Base-by-base conservation (phyloP, 768 basidiomycete species). In the Pulveroboletus sp. region DNA sequence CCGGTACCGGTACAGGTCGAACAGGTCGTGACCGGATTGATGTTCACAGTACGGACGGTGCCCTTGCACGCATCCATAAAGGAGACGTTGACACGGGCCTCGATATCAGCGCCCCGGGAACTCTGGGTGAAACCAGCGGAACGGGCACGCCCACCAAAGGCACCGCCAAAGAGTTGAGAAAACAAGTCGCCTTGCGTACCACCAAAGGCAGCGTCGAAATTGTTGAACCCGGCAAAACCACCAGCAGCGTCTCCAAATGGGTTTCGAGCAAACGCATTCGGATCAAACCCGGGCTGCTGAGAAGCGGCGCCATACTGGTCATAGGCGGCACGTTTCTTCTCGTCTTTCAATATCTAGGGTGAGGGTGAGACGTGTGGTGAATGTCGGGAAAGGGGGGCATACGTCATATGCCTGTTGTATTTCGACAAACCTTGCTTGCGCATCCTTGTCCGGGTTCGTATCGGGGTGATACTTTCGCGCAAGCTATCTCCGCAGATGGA, bases 391-490 rank as follows among this genome's bases (percentile, higher is more conserved):
- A 21, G 35, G 30, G 41, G 42, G 27, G 71, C 84, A 57, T 57
- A 97, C 95, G 69, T 98, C 96, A 72, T 98, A 99, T 10, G 96
- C 96, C 60, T 84, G 81, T 66, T 98, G 96, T 50, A 98, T 97
- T 69, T 99, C 95, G 15, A 94, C 78, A 67, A 99, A 99, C 66
- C 89, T 91, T 55, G 89, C 89, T 59, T 91, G 85, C 0, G 95
- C 91, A 41, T 76, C 77, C 61, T 91, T 88, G 71, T 95, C 91
- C 37, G 92, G 88, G 70, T 93, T 98, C 11, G 93, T 93, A 64
- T 99, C 96, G 0, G 96, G 96, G 69, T 99, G 96, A 63, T 88
- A 96, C 75, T 98, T 95, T 54, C 95, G 89, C 15, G 96, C 96
- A 56, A 99, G 86, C 95, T 96, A 63, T 31, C 21, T 38, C 12